Evolutionary conservation across 108 stramenopile genomes (phyloP), one percentile per base, ranked within the genome.

Genomic region (Skeletonema potamos): DNA sequence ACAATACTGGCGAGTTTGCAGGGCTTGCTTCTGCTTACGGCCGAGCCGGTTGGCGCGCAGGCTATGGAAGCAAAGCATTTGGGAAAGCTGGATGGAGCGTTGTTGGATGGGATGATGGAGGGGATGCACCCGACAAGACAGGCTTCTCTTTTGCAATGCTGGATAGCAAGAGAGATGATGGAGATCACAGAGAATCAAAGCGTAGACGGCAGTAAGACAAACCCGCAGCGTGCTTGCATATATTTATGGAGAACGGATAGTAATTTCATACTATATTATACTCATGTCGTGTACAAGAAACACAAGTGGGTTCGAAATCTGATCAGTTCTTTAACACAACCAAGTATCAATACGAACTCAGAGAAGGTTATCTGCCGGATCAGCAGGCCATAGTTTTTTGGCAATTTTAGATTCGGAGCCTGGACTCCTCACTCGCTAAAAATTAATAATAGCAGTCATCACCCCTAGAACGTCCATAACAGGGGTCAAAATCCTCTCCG

Each of bases 1-100:
- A 29, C 10, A 81, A 79, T 26, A 71, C 74, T 3, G 89, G 89
- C 9, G 87, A 95, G 73, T 95, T 85, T 75, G 91, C 88, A 30
- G 93, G 93, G 9, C 78, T 95, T 51, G 91, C 91, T 22, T 88
- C 89, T 20, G 82, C 87, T 13, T 95, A 82, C 72, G 93, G 91
- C 11, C 73, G 90, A 48, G 86, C 78, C 46, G 93, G 93, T 41
- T 95, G 93, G 93, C 86, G 87, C 36, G 93, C 90, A 26, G 93
- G 93, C 6, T 95, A 95, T 72, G 93, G 93, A 0, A 82, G 82
- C 11, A 83, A 89, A 37, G 88, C 93, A 7, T 95, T 95, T 84
- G 91, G 91, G 0, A 83, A 81, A 34, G 86, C 81, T 24, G 93
- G 93, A 6, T 95, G 93, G 93, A 85, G 69, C 13, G 91, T 95